phyloP scores from a whole-genome alignment of 1,284 basidiomycete species.

The Tausonia pullulans region DNA sequence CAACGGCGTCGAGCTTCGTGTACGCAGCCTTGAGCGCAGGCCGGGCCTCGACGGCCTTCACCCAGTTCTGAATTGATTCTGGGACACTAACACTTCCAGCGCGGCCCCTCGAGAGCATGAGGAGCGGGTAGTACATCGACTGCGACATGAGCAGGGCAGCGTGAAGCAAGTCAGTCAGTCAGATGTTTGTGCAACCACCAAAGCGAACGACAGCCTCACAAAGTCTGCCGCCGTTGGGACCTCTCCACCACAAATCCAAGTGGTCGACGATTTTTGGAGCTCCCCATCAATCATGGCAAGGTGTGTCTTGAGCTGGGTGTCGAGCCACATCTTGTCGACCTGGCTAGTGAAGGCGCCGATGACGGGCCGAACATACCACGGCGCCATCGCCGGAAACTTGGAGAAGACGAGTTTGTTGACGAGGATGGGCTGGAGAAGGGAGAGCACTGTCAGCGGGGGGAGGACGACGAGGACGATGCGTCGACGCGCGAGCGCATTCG shows the following conservation, averaged over 20 bases:
- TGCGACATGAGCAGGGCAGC: background rate
- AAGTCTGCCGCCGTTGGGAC: conserved; percentile 14
- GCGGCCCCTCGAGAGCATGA: conserved; percentile 3
- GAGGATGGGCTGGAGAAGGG: conserved; percentile 5
- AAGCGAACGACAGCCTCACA: background rate
- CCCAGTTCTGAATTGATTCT: conserved; percentile 3
- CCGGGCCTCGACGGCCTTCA: background rate
- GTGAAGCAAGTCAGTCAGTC: background rate
- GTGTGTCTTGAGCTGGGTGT: conserved; percentile 6
- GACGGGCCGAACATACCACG: conserved; percentile 13
- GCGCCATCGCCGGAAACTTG: conserved; percentile 13
- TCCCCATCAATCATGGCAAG: conserved; percentile 10
- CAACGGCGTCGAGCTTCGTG: background rate
- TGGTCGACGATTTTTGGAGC: conserved; percentile 4
- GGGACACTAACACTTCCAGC: background rate
- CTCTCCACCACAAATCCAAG: conserved; percentile 4
- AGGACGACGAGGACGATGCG: too few relatives aligned
- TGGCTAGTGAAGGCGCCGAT: conserved; percentile 8
- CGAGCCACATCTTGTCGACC: conserved; percentile 12
- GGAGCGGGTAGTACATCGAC: conserved; percentile 10
- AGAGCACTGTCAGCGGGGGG: background rate
- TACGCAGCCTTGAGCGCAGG: conserved; percentile 1
- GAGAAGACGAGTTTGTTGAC: conserved; percentile 16
- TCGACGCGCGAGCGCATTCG: background rate
- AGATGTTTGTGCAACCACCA: background rate